Percentiles rank a stretch among this genome's conserved stretches.
phyloP scores from a whole-genome alignment of 805 yeast species.

The Blastobotrys terrestris region DNA sequence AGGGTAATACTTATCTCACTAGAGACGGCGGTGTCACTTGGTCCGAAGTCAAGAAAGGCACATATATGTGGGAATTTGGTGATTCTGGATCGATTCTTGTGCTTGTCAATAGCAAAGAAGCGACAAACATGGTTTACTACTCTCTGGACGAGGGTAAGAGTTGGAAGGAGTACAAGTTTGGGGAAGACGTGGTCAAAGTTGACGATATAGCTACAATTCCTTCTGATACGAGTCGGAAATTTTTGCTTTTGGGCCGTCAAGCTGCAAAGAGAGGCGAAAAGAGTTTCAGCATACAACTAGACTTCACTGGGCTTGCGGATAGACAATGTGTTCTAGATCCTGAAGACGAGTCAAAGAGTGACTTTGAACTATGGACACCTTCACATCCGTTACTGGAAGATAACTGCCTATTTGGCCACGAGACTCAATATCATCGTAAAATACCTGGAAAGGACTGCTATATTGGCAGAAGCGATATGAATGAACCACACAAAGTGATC shows the following conservation, averaged over 20 bases:
- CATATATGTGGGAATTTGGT: conserved; percentile 91
- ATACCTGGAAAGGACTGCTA: conserved; percentile 60
- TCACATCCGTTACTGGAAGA: conserved; percentile 42
- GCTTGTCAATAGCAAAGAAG: conserved; percentile 52
- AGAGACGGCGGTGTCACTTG: conserved; percentile 90
- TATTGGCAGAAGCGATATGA: conserved; percentile 42
- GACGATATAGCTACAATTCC: conserved; percentile 82
- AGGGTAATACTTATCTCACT: conserved; percentile 68
- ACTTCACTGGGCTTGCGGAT: conserved; percentile 46
- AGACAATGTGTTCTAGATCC: conserved; percentile 52
- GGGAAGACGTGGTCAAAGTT: conserved; percentile 49
- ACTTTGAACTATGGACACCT: conserved; percentile 62
- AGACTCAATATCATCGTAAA: conserved; percentile 53
- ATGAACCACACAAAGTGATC: conserved; percentile 49
- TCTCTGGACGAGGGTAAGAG: conserved; percentile 75
- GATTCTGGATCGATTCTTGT: conserved; percentile 88
- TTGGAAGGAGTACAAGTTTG: conserved; percentile 65
- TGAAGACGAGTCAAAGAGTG: conserved; percentile 41
- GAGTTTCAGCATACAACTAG: conserved; percentile 47
- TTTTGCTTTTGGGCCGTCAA: conserved; percentile 53
- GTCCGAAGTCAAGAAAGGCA: conserved; percentile 70
- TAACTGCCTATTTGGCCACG: conserved; percentile 68
- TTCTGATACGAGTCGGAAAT: conserved; percentile 77
- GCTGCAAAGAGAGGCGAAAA: conserved; percentile 40
- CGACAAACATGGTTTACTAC: conserved; percentile 53